phyloP scores from a whole-genome alignment of 2,329 filamentous ascomycete species.

The Stemphylium vesicarium region DNA sequence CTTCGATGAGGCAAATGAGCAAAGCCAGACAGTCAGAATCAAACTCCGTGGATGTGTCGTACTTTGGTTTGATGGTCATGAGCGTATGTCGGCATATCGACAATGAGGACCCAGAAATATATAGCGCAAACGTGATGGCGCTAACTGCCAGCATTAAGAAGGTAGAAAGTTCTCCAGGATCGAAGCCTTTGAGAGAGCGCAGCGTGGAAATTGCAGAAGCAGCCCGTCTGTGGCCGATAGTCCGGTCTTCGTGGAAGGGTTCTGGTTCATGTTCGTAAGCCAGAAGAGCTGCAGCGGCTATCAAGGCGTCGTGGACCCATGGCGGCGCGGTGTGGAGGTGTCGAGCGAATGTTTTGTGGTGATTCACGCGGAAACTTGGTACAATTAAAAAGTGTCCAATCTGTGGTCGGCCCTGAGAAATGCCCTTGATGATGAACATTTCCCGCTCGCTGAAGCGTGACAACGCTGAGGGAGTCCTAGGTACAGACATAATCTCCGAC shows the following conservation, averaged over 20 bases:
- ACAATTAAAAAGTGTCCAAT: constrained; percentile 11
- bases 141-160: constrained; percentile 7
- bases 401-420: constrained; percentile 4
- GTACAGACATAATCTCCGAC: background rate
- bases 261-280: constrained; percentile 7
- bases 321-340: constrained; percentile 4
- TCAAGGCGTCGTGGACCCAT: constrained; percentile 7
- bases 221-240: constrained; percentile 7
- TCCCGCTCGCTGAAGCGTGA: constrained; percentile 6
- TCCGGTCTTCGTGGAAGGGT: background rate
- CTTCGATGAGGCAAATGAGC: constrained; percentile 4
- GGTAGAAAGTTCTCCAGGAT: background rate
- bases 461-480: constrained; percentile 1
- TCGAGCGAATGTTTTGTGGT: constrained; percentile 10
- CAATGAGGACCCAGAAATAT: constrained; percentile 5
- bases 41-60: background rate
- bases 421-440: constrained; percentile 4
- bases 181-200: background rate
- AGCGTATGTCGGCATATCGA: constrained; percentile 6
- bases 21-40: constrained; percentile 5
- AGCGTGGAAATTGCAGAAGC: constrained; percentile 7
- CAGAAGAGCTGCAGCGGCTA: constrained; percentile 9
- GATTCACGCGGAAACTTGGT: constrained; percentile 6
- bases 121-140: constrained; percentile 8
- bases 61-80: constrained; percentile 4